Conservation (phyloP, 2,329 filamentous ascomycete species). For the Fusarium pseudonygamai region DNA sequence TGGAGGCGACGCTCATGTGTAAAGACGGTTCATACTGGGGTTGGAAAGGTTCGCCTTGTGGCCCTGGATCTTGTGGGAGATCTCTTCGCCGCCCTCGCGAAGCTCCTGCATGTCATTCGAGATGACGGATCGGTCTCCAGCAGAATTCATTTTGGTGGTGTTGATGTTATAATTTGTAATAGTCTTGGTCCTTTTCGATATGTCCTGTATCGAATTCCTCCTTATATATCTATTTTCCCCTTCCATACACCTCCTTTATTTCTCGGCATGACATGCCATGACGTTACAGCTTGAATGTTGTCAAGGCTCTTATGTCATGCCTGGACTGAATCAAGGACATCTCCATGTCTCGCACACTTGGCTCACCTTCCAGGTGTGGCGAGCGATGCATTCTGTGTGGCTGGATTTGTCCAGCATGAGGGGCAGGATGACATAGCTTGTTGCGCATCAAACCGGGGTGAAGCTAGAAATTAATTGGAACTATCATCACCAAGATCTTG, state of each 20-base stretch:
- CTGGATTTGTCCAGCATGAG: not conserved
- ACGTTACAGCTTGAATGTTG: slow-evolving; percentile 14
- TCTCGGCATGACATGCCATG: slow-evolving; percentile 13
- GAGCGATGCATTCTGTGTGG: slow-evolving; percentile 18
- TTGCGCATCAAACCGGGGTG: not conserved
- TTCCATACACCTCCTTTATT: not conserved
- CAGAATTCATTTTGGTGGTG: slow-evolving; percentile 40
- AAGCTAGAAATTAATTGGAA: not conserved
- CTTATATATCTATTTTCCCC: slow-evolving; percentile 6
- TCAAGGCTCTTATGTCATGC: slow-evolving; percentile 30
- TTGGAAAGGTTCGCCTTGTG: slow-evolving; percentile 60
- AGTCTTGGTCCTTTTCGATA: not conserved
- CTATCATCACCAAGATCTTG: not conserved
- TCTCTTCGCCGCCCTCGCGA: slow-evolving; percentile 40
- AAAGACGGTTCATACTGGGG: slow-evolving; percentile 48
- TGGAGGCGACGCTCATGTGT: too few relatives aligned
- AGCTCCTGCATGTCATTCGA: slow-evolving; percentile 55
- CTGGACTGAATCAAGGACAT: slow-evolving; percentile 11
- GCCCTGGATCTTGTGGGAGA: slow-evolving; percentile 47
- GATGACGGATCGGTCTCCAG: slow-evolving; percentile 52
- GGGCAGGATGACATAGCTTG: slow-evolving; percentile 19
- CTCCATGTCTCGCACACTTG: slow-evolving; percentile 3
- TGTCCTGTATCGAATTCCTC: not conserved
- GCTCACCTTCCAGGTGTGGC: not conserved
- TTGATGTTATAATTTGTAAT: not conserved